These are phyloP conservation scores for Narthecium ossifragum DNA, from an alignment of 106 monocot genomes.

Conservation along the genomic window DNA sequence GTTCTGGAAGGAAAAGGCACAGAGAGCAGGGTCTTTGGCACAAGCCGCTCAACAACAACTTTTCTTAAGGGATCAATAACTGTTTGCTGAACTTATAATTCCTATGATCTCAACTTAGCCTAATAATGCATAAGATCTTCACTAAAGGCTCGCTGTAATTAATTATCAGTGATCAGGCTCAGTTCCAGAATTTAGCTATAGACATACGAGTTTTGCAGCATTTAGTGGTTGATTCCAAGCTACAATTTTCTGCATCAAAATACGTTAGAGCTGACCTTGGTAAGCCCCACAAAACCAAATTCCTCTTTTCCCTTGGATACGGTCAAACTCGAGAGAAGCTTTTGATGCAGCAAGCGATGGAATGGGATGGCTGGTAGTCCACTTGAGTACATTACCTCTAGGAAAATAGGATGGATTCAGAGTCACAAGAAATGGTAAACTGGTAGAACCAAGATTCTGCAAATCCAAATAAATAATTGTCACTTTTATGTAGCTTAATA, in stretches of 20 bases:
- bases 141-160: too few species aligned
- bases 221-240: neutral
- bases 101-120: too few species aligned
- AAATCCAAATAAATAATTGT: constrained; percentile 1
- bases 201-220: neutral
- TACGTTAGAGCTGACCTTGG: constrained; percentile 38
- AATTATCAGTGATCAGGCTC: too few species aligned
- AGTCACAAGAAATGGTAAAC: constrained; percentile 62
- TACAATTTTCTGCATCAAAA: neutral
- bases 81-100: too few species aligned
- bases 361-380: constrained; percentile 77
- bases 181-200: neutral
- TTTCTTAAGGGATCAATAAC: too few species aligned
- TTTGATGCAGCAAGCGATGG: constrained; percentile 85
- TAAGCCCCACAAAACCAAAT: constrained; percentile 98
- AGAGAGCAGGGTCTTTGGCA: too few species aligned
- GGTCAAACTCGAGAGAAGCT: constrained; percentile 70
- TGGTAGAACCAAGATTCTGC: constrained; percentile 61
- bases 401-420: constrained; percentile 66
- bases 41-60: too few species aligned
- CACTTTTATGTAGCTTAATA: neutral
- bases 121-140: too few species aligned
- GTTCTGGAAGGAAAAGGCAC: too few species aligned
- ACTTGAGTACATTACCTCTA: constrained; percentile 48
- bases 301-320: constrained; percentile 73